Evolutionary conservation across 225 moss, liverwort and hornwort genomes (phyloP).

Genomic region (Bryum argenteum): DNA sequence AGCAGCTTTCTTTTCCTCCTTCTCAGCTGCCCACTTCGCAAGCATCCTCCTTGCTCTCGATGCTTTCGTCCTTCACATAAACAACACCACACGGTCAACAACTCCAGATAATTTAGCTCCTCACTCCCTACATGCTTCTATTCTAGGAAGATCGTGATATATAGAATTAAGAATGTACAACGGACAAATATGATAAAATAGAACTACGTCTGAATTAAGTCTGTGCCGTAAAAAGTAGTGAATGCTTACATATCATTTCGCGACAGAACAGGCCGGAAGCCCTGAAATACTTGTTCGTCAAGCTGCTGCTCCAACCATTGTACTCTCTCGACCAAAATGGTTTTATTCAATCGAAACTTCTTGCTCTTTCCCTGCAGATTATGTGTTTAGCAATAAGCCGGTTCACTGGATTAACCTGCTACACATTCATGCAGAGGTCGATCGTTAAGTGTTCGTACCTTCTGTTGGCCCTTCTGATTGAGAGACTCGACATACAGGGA

Average conservation of each 20-base stretch:
- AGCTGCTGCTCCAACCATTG: slow-evolving; percentile 90
- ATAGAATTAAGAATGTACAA: neutral
- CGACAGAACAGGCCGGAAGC: slow-evolving; percentile 86
- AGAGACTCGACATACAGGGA: slow-evolving; percentile 74
- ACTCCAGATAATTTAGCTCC: neutral
- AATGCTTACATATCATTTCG: slow-evolving; percentile 73
- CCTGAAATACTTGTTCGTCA: slow-evolving; percentile 94
- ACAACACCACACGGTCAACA: slow-evolving; percentile 20
- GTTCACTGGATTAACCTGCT: slow-evolving; percentile 1
- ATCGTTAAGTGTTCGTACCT: slow-evolving; percentile 31
- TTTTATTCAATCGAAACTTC: slow-evolving; percentile 72
- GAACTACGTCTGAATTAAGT: neutral
- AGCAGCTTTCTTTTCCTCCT: slow-evolving; percentile 91
- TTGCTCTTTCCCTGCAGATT: slow-evolving; percentile 57
- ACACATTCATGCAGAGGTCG: neutral
- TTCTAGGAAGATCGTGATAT: neutral
- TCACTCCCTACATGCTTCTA: neutral
- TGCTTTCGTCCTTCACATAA: slow-evolving; percentile 76
- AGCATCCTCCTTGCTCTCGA: slow-evolving; percentile 83
- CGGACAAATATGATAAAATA: neutral
- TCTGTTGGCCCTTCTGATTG: slow-evolving; percentile 70
- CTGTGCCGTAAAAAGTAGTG: neutral
- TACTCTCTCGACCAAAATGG: slow-evolving; percentile 79
- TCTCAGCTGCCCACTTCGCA: slow-evolving; percentile 84
- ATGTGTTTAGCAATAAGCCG: neutral